Conservation (phyloP, 106 monocot species). For the Apostasia ramifera region DNA sequence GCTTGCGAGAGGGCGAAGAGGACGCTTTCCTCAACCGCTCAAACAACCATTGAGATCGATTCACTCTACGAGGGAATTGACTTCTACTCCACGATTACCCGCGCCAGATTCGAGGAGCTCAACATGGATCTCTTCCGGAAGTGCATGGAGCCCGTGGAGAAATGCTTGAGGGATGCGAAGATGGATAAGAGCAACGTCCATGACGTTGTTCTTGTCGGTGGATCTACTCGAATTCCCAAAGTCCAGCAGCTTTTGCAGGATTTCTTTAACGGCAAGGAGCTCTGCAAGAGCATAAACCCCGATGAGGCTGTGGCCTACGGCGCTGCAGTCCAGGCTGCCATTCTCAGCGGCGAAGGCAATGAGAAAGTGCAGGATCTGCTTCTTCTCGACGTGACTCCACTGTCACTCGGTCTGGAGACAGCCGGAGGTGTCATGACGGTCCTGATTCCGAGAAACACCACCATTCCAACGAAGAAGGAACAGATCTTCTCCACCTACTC, state of each 20-base stretch:
- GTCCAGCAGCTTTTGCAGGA: slow-evolving; percentile 66
- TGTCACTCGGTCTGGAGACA: slow-evolving; percentile 27
- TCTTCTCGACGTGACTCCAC: slow-evolving; percentile 37
- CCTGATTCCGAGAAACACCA: slow-evolving; percentile 22
- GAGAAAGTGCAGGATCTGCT: slow-evolving; percentile 37
- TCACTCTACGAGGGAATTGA: slow-evolving; percentile 38
- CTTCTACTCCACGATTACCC: slow-evolving; percentile 36
- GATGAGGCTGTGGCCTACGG: slow-evolving; percentile 45
- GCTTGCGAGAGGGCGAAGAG: slow-evolving; percentile 59
- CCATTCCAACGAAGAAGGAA: slow-evolving; percentile 26
- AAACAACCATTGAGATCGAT: slow-evolving; percentile 36
- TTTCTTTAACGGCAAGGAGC: slow-evolving; percentile 69
- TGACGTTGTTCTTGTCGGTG: slow-evolving; percentile 72
- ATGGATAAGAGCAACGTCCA: slow-evolving; percentile 68
- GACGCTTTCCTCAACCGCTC: slow-evolving; percentile 36
- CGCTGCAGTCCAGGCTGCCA: slow-evolving; percentile 41
- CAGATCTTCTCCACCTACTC: slow-evolving; percentile 29
- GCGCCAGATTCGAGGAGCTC: slow-evolving; percentile 40
- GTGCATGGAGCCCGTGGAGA: slow-evolving; percentile 58
- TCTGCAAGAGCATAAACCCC: slow-evolving; percentile 67
- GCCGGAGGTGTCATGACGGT: slow-evolving; percentile 32
- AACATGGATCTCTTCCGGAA: slow-evolving; percentile 54
- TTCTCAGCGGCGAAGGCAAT: slow-evolving; percentile 37
- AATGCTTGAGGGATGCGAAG: slow-evolving; percentile 61
- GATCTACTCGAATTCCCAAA: slow-evolving; percentile 57